Evolutionary conservation across 2,329 filamentous ascomycete genomes (phyloP).

Genomic region (Neofusicoccum sp.): DNA sequence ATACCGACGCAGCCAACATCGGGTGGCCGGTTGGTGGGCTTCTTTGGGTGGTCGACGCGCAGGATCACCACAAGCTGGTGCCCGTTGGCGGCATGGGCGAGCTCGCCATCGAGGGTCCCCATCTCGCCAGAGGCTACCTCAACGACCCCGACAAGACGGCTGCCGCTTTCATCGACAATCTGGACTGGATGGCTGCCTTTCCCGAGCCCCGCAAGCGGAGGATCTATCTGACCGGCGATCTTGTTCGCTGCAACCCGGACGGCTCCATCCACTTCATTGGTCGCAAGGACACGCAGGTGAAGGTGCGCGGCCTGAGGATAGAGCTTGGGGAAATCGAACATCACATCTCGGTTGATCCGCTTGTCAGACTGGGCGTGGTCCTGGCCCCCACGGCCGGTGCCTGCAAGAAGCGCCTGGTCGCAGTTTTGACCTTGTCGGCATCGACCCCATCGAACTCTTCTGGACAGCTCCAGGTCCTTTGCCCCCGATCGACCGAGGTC

Average conservation of each 20-base stretch:
- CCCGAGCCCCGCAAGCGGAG: slow-evolving; percentile 22
- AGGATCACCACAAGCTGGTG: slow-evolving; percentile 26
- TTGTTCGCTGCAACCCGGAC: slow-evolving; percentile 25
- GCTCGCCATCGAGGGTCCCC: slow-evolving; percentile 47
- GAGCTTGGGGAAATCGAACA: slow-evolving; percentile 41
- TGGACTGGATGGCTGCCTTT: slow-evolving; percentile 25
- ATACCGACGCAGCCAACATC: background rate
- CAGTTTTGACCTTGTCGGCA: background rate
- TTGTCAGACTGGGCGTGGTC: background rate
- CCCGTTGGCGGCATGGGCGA: slow-evolving; percentile 46
- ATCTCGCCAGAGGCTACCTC: slow-evolving; percentile 40
- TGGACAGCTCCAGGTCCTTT: background rate
- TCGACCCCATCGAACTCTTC: background rate
- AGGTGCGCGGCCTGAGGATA: slow-evolving; percentile 37
- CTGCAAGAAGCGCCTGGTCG: slow-evolving; percentile 2
- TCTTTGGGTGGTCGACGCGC: slow-evolving; percentile 38
- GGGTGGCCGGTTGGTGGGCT: background rate
- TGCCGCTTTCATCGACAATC: slow-evolving; percentile 31
- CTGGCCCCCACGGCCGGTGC: slow-evolving; percentile 7
- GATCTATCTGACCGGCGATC: slow-evolving; percentile 27
- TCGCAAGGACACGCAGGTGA: slow-evolving; percentile 39
- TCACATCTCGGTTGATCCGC: slow-evolving; percentile 29
- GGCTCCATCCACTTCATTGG: slow-evolving; percentile 38
- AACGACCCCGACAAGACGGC: slow-evolving; percentile 37
- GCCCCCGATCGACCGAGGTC: slow-evolving; percentile 26